Conservation (phyloP, 441 rosid species). For the Hura crepitans region DNA sequence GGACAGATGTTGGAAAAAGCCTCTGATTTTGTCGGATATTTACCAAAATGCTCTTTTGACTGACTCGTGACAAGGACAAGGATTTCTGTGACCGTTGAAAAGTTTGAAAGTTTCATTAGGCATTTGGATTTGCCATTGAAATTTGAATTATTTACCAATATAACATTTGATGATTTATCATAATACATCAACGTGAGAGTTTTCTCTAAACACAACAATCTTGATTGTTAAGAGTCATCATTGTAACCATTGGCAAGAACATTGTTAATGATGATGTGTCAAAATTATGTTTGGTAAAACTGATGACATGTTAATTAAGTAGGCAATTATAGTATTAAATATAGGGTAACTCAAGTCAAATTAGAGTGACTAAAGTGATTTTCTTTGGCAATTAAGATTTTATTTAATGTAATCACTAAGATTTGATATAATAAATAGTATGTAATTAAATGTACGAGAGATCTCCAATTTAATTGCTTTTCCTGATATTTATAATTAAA, state of each 20-base stretch:
- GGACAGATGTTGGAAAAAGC: slow-evolving; percentile 47
- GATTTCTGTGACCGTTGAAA: slow-evolving; percentile 45
- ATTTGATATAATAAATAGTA: too few relatives aligned
- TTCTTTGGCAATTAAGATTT: background rate
- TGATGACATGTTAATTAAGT: slow-evolving; percentile 14
- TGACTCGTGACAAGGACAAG: slow-evolving; percentile 26
- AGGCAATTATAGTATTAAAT: background rate
- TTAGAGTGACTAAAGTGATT: background rate
- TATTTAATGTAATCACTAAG: too few relatives aligned
- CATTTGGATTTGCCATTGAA: slow-evolving; percentile 14
- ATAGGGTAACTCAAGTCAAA: background rate
- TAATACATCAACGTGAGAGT: background rate
- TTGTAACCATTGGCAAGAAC: slow-evolving; percentile 1
- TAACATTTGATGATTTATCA: background rate
- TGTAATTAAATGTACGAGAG: too few relatives aligned
- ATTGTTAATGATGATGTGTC: slow-evolving; percentile 15
- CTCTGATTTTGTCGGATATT: slow-evolving; percentile 48
- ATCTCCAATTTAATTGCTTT: too few relatives aligned
- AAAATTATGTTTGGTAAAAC: slow-evolving; percentile 26
- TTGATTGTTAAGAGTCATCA: slow-evolving; percentile 10
- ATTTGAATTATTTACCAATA: slow-evolving; percentile 12
- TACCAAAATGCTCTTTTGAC: slow-evolving; percentile 52
- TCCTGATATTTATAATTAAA: too few relatives aligned
- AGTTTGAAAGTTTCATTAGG: slow-evolving; percentile 18
- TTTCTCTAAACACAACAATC: slow-evolving; percentile 1